These are phyloP conservation scores for Fomitiporia mediterranea DNA, from an alignment of 1,284 basidiomycete species.

Conservation along the genomic window DNA sequence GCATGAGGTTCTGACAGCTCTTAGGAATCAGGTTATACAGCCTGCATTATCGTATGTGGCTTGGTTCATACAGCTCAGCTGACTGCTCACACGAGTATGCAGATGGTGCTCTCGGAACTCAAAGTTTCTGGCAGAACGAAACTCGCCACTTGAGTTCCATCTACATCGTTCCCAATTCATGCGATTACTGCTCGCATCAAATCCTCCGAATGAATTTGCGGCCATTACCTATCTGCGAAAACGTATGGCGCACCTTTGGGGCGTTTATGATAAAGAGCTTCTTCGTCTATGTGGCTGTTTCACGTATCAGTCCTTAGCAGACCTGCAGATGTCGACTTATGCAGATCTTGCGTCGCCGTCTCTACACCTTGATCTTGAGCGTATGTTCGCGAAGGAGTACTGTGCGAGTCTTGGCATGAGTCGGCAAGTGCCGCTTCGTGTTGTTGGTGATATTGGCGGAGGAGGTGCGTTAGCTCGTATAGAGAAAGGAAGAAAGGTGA, in stretches of 20 bases:
- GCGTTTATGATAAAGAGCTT: conserved; percentile 62
- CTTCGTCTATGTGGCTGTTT: conserved; percentile 74
- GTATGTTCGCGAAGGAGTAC: conserved; percentile 84
- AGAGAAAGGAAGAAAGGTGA: conserved; percentile 88
- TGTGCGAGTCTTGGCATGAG: conserved; percentile 86
- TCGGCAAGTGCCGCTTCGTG: conserved; percentile 79
- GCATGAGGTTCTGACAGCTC: conserved; percentile 66
- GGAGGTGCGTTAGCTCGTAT: conserved; percentile 85
- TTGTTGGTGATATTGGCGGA: conserved; percentile 87
- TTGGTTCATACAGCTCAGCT: conserved; percentile 6
- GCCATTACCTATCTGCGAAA: conserved; percentile 75
- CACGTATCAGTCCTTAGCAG: conserved; percentile 62
- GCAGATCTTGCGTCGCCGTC: conserved; percentile 64
- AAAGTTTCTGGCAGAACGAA: conserved; percentile 58
- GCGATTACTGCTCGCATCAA: conserved; percentile 57
- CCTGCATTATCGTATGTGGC: conserved; percentile 68
- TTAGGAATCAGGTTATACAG: conserved; percentile 61
- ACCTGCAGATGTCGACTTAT: conserved; percentile 67
- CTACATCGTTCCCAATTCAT: conserved; percentile 86
- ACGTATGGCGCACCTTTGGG: conserved; percentile 65
- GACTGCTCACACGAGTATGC: conserved; percentile 14
- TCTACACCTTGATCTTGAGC: conserved; percentile 72
- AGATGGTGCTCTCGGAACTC: conserved; percentile 78
- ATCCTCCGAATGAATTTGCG: conserved; percentile 45
- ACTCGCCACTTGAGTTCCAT: conserved; percentile 79